These are phyloP conservation scores for Spironucleus salmonicida DNA, from an alignment of 208 protist genomes.

Conservation along the genomic window DNA sequence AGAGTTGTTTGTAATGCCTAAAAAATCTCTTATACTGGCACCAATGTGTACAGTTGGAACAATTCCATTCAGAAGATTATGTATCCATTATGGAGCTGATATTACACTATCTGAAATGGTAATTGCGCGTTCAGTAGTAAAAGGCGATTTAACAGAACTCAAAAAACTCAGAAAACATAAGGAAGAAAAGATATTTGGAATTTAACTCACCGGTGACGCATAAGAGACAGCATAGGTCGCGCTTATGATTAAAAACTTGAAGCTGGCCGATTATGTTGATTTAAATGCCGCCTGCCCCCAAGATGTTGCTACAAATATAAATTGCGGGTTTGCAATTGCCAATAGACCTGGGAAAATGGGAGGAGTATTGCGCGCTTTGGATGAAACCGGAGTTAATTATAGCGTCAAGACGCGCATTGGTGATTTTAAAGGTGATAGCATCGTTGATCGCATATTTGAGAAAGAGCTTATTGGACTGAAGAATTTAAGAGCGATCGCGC, in stretches of 20 bases:
- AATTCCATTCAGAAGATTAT: constrained; percentile 40
- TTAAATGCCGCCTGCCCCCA: constrained; percentile 24
- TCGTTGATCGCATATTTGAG: too few species aligned
- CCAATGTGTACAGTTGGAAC: constrained; percentile 45
- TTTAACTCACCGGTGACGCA: constrained; percentile 30
- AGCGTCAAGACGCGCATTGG: constrained; percentile 8
- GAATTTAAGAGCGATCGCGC: background rate
- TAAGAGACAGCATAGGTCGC: background rate
- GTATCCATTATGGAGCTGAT: constrained; percentile 32
- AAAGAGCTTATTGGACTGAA: too few species aligned
- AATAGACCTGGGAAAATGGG: background rate
- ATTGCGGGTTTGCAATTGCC: background rate
- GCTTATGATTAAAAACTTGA: background rate
- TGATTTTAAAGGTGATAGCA: constrained; percentile 1
- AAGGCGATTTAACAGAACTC: constrained; percentile 27
- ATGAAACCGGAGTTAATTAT: too few species aligned
- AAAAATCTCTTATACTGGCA: constrained; percentile 33
- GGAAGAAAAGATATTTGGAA: constrained; percentile 36
- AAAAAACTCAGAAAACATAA: constrained; percentile 27
- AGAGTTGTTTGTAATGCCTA: too few species aligned
- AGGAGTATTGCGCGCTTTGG: background rate
- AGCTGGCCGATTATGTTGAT: background rate
- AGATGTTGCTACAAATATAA: background rate
- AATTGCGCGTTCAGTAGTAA: constrained; percentile 24
- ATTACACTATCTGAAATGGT: constrained; percentile 42